Evolutionary conservation across 2,329 filamentous ascomycete genomes (phyloP).

Genomic region (Akanthomyces dipterigenus): DNA sequence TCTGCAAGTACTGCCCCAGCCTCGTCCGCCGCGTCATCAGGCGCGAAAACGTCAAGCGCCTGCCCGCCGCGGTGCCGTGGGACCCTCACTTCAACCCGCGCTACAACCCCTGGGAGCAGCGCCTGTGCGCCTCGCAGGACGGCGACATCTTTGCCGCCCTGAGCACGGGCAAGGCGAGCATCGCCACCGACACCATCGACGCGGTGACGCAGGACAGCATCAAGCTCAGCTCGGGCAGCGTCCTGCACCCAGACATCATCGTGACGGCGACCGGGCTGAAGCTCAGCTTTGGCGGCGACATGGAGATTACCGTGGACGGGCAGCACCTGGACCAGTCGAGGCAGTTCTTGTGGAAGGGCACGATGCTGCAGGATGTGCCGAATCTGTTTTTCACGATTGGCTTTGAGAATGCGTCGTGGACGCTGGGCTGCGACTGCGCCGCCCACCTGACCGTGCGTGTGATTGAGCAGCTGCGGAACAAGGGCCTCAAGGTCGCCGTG

Average conservation of each 20-base stretch:
- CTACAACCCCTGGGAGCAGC: conserved; percentile 60
- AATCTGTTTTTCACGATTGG: conserved; percentile 54
- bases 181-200: conserved; percentile 41
- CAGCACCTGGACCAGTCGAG: conserved; percentile 32
- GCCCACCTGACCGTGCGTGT: conserved; percentile 43
- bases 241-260: conserved; percentile 52
- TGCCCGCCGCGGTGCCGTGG: conserved; percentile 40
- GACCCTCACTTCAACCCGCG: conserved; percentile 49
- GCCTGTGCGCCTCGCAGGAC: conserved; percentile 51
- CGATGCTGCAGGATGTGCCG: conserved; percentile 57
- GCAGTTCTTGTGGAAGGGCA: conserved; percentile 50
- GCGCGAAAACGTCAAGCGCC: conserved; percentile 32
- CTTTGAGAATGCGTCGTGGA: conserved; percentile 57
- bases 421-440: conserved; percentile 51
- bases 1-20: conserved; percentile 44
- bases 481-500: conserved; percentile 33
- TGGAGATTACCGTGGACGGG: conserved; percentile 45
- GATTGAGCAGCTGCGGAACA: conserved; percentile 40
- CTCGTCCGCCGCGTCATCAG: conserved; percentile 38
- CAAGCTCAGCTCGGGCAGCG: conserved; percentile 34
- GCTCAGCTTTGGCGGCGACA: conserved; percentile 47
- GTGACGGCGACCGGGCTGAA: conserved; percentile 59
- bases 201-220: conserved; percentile 38
- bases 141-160: conserved; percentile 40
- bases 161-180: conserved; percentile 28